Conservation (phyloP, 306 rosid species). For the Potentilla sterilis region DNA sequence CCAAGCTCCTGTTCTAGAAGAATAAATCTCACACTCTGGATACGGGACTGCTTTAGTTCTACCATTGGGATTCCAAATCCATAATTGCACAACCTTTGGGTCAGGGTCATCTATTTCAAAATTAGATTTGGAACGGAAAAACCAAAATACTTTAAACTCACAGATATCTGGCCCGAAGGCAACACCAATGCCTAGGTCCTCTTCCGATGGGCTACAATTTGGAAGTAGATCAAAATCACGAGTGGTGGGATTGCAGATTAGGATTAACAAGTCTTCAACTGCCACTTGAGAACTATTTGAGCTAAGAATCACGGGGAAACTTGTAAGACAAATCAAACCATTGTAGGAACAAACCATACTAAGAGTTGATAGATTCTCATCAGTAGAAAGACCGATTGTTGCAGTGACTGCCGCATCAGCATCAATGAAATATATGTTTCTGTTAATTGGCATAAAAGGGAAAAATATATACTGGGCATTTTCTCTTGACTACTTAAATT, state of each 20-base stretch:
- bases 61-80: neutral
- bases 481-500: constrained; percentile 11
- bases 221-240: constrained; percentile 22
- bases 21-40: constrained; percentile 29
- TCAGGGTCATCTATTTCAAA: neutral
- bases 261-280: constrained; percentile 21
- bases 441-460: constrained; percentile 18
- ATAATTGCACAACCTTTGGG: constrained; percentile 9
- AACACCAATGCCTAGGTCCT: constrained; percentile 27
- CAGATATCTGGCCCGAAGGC: constrained; percentile 23
- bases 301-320: constrained; percentile 12
- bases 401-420: constrained; percentile 13
- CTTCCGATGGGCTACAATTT: constrained; percentile 12
- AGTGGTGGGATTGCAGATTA: constrained; percentile 35
- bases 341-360: constrained; percentile 28
- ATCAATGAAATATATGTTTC: constrained; percentile 16
- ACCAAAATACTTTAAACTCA: constrained; percentile 26
- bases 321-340: constrained; percentile 32
- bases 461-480: constrained; percentile 22
- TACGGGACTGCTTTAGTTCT: neutral
- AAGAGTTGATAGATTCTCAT: constrained; percentile 12
- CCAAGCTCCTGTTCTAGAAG: constrained; percentile 27
- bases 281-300: neutral
- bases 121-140: constrained; percentile 17
- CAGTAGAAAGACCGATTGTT: constrained; percentile 15